Conservation (phyloP, 192 early-diverging fungal genomes). For the Phlyctochytrium planicorne region DNA sequence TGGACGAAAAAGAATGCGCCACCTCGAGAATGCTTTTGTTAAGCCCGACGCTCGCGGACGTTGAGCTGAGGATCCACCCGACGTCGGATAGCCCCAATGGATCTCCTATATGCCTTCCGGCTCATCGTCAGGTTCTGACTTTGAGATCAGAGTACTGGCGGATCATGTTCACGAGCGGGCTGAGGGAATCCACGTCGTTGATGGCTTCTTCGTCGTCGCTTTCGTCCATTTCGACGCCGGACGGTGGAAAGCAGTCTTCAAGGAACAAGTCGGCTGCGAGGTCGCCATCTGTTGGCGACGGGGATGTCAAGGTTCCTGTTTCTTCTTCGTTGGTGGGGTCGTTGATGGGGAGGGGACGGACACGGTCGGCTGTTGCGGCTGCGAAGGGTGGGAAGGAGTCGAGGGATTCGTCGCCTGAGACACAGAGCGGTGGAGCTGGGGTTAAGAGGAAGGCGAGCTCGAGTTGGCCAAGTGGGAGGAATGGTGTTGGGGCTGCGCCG, state of each 20-base stretch:
- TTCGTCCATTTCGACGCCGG: neutral
- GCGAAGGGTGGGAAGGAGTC: neutral
- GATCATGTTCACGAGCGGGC: conserved; percentile 36
- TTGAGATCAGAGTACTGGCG: conserved; percentile 43
- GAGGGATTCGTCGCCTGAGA: too few species aligned
- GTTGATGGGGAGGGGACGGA: neutral
- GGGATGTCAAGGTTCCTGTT: neutral
- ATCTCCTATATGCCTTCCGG: conserved; percentile 15
- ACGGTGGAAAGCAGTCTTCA: conserved; percentile 1
- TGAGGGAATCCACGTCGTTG: conserved; percentile 12
- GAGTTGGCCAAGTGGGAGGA: too few species aligned
- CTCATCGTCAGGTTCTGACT: conserved; percentile 37
- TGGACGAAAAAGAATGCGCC: neutral
- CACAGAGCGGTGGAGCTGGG: too few species aligned
- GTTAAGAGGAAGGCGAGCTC: too few species aligned
- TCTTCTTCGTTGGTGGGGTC: conserved; percentile 1
- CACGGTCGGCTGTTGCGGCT: neutral
- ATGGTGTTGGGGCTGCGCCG: too few species aligned
- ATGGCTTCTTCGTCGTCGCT: neutral
- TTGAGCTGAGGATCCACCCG: neutral
- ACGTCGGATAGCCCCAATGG: neutral
- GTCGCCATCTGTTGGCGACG: neutral
- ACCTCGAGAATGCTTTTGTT: neutral
- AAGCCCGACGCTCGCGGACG: neutral
- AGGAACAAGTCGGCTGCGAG: neutral